phyloP scores from a whole-genome alignment of 768 basidiomycete species.

The Macrolepiota dolichaula region DNA sequence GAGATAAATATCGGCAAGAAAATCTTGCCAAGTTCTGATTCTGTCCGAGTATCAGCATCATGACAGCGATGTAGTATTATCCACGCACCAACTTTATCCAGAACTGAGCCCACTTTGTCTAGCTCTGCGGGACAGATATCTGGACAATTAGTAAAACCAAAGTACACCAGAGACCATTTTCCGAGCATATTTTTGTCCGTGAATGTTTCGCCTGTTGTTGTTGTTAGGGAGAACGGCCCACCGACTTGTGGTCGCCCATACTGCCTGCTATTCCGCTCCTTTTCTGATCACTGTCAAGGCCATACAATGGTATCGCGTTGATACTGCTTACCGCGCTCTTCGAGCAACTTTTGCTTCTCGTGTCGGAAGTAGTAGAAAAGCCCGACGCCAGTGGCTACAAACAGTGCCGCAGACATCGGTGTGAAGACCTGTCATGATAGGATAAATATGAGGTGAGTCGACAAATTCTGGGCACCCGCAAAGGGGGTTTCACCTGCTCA shows the following conservation, averaged over 20 bases:
- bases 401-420: conserved; percentile 77
- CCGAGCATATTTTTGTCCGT: conserved; percentile 83
- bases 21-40: conserved; percentile 62
- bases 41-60: conserved; percentile 32
- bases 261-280: conserved; percentile 67
- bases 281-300: conserved; percentile 41
- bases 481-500: conserved; percentile 4
- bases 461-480: neutral
- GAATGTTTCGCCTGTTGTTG: conserved; percentile 66
- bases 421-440: conserved; percentile 75
- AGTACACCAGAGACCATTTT: conserved; percentile 91
- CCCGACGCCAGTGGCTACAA: conserved; percentile 78
- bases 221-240: conserved; percentile 79
- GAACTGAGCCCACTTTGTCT: conserved; percentile 85
- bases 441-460: neutral
- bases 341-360: conserved; percentile 78
- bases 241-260: conserved; percentile 88
- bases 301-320: neutral
- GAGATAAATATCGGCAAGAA: conserved; percentile 93
- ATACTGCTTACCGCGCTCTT: conserved; percentile 64
- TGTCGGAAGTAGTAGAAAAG: conserved; percentile 85
- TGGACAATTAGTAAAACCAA: conserved; percentile 99
- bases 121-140: conserved; percentile 98
- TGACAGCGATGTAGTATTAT: neutral
- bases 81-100: conserved; percentile 67